A percentile compares a stretch with the other conserved stretches of the same genome.
Conservation (phyloP, 2,329 filamentous ascomycete genomes). For the Colletotrichum abscissum region DNA sequence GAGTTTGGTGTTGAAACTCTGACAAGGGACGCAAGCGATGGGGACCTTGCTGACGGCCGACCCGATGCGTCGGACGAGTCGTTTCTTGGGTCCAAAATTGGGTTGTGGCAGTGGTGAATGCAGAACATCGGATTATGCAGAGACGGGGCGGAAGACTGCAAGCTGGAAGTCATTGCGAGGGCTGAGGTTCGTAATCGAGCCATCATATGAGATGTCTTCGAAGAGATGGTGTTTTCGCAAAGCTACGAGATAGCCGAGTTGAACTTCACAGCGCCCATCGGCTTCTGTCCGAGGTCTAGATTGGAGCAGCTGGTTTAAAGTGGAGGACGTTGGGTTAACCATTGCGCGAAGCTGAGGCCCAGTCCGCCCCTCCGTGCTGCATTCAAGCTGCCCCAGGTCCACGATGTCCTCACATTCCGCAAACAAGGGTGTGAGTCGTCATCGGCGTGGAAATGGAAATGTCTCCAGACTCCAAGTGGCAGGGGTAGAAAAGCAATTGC, state of each 20-base stretch:
- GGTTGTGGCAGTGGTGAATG: slow-evolving; percentile 6
- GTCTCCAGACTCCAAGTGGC: slow-evolving; percentile 5
- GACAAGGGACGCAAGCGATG: slow-evolving; percentile 17
- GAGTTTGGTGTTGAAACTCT: slow-evolving; percentile 34
- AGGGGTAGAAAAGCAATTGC: slow-evolving; percentile 2
- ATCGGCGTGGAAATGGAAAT: slow-evolving; percentile 4
- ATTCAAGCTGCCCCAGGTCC: slow-evolving; percentile 9
- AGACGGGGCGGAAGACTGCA: background rate
- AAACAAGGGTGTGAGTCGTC: slow-evolving; percentile 16
- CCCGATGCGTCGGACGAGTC: slow-evolving; percentile 12
- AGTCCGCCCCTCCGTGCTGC: background rate
- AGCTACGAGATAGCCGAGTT: background rate
- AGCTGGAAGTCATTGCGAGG: slow-evolving; percentile 1
- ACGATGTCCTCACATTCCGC: slow-evolving; percentile 13
- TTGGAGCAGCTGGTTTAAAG: background rate
- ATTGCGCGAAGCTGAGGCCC: slow-evolving; percentile 9
- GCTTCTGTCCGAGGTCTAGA: slow-evolving; percentile 16
- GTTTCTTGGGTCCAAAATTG: background rate
- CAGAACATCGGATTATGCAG: slow-evolving; percentile 7
- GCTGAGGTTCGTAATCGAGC: background rate
- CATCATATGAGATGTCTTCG: background rate
- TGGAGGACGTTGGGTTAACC: slow-evolving; percentile 3
- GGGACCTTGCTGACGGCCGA: slow-evolving; percentile 27
- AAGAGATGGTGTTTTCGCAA: background rate
- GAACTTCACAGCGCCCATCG: slow-evolving; percentile 3